Evolutionary conservation across 148 eudicot genomes (phyloP), one percentile per base, ranked within the genome.

Genomic region (Rhododendron griersonianum): DNA sequence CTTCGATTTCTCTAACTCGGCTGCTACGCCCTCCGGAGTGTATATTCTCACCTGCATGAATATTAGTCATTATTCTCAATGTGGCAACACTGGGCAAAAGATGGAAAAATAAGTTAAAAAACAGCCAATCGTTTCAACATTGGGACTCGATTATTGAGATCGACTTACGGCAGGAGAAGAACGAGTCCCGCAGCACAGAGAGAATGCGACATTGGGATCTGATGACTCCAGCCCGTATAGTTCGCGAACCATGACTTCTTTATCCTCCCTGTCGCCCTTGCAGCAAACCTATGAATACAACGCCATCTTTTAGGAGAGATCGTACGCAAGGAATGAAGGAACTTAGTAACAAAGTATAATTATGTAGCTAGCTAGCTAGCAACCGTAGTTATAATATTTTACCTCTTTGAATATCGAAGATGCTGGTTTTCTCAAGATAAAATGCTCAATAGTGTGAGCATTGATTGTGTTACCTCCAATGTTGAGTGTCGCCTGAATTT

Each of bases 121-220:
- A 39, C 44, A 41, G 45, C 45, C 7, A 41, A 41, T 41, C 7
- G 0, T 6, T 41, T 41, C 45, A 41, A 41, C 45, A 41, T 6
- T 41, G 37, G 6, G 9, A 37, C 13, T 35, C 30, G 4, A 71
- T n/a, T 63, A 28, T 35, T 67, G 33, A 25, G 33, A 25, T 65
- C 14, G 19, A 89, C 96, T 90, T 93, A 97, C 99, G 28, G 95
- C 98, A 4, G 98, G 99, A 28, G 99, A 97, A 89, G 99, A 97
- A 35, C 95, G 95, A 2, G 98, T 95, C 41, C 99, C 99, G 84
- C 95, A 95, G 51, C 96, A 95, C 73, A 97, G 81, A 18, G 98
- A 94, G 63, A 97, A 97, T 55, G 91, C 92, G 76, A 92, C 93
- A 69, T 95, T 96, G 6, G 98, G 93, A 39, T 94, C 96, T 15